Percentiles rank a stretch among this genome's conserved stretches.
Conservation (phyloP, 371 early-diverging fungal species). For the Synchytrium microbalum region DNA sequence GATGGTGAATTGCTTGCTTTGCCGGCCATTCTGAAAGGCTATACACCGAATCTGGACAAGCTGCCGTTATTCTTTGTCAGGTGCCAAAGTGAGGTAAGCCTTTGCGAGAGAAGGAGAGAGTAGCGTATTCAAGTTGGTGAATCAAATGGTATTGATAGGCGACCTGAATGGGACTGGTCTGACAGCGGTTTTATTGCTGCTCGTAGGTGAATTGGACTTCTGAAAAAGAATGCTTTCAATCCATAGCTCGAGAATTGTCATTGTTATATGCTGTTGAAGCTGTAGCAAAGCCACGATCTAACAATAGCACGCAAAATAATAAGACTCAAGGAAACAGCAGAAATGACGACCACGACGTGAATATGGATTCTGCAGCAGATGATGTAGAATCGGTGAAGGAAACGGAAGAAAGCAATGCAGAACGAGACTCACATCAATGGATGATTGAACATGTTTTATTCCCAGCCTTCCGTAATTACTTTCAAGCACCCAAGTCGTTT, state of each 20-base stretch:
- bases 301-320: background rate
- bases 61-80: slow-evolving; percentile 74
- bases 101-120: no score
- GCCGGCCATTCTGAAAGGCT: slow-evolving; percentile 71
- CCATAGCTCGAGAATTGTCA: slow-evolving; percentile 62
- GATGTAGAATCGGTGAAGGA: background rate
- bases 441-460: slow-evolving; percentile 69
- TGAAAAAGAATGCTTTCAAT: slow-evolving; percentile 72
- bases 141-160: slow-evolving; percentile 9
- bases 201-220: slow-evolving; percentile 72
- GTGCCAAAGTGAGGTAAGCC: slow-evolving; percentile 60
- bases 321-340: background rate
- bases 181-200: no score
- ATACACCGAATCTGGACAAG: slow-evolving; percentile 72
- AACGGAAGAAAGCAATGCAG: background rate
- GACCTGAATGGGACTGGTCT: no score
- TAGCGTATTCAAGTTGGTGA: background rate
- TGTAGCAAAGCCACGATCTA: slow-evolving; percentile 22
- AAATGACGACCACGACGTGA: background rate
- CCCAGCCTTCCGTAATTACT: slow-evolving; percentile 59
- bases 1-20: slow-evolving; percentile 55
- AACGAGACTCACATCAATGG: slow-evolving; percentile 35
- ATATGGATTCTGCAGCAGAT: background rate
- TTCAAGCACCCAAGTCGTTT: slow-evolving; percentile 49
- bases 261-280: slow-evolving; percentile 70